Conservation (phyloP, 306 rosid genomes). For the Macrotyloma uniflorum region DNA sequence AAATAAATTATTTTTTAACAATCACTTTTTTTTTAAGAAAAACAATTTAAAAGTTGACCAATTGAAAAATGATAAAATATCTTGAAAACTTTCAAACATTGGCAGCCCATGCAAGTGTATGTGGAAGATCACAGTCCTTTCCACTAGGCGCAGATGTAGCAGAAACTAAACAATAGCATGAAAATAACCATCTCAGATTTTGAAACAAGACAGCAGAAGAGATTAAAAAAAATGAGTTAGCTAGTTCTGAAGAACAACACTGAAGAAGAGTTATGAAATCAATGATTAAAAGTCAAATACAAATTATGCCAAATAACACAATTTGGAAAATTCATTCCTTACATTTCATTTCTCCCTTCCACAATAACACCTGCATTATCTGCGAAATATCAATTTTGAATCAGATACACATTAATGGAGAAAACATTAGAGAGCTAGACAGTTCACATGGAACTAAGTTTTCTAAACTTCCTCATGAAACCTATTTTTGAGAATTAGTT, state of each 20-base stretch:
- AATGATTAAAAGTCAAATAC: background rate
- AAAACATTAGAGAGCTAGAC: background rate
- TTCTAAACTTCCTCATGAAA: background rate
- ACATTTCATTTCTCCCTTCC: constrained; percentile 72
- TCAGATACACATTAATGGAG: constrained; percentile 3
- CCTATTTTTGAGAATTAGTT: no score
- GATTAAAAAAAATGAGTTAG: no score
- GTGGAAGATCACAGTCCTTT: constrained; percentile 70
- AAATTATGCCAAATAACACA: background rate
- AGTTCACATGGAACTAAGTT: background rate
- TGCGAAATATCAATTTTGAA: constrained; percentile 8
- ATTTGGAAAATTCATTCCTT: background rate
- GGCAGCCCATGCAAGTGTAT: constrained; percentile 65
- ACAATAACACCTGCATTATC: constrained; percentile 67
- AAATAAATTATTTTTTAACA: no score
- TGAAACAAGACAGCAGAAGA: no score
- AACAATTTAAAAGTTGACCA: no score
- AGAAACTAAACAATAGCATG: constrained; percentile 24
- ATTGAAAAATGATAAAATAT: no score
- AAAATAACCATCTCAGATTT: background rate
- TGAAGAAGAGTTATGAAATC: no score
- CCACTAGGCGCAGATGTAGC: constrained; percentile 65
- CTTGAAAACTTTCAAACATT: constrained; percentile 8
- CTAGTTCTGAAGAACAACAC: no score
- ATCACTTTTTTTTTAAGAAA: no score